These are phyloP conservation scores for Botrytis fragariae DNA, from an alignment of 2,329 filamentous ascomycete species.

Conservation along the genomic window DNA sequence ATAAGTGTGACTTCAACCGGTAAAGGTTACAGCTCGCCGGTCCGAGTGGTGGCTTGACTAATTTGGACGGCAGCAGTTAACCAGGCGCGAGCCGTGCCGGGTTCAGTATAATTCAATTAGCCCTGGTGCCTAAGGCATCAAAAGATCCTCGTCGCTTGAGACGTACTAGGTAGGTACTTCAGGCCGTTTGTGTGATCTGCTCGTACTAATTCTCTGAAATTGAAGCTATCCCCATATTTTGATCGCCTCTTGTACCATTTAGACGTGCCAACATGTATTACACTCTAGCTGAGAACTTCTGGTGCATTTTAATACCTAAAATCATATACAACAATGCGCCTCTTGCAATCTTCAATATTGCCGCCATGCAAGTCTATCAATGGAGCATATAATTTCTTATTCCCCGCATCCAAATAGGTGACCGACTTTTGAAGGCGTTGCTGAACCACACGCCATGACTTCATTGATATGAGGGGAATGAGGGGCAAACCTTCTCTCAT, in stretches of 20 bases:
- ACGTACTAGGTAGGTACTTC: no score
- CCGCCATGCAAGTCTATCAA: conserved; percentile 6
- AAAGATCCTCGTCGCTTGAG: not conserved
- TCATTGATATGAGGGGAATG: not conserved
- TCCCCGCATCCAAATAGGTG: not conserved
- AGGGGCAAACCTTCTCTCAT: not conserved
- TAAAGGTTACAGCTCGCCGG: not conserved
- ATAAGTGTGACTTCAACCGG: not conserved
- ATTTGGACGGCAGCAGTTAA: not conserved
- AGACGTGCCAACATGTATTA: not conserved
- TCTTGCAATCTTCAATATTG: not conserved
- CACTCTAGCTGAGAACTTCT: no score
- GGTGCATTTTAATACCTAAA: not conserved
- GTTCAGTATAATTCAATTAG: not conserved
- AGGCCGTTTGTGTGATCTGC: not conserved
- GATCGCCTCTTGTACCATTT: not conserved
- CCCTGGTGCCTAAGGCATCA: not conserved
- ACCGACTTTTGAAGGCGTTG: not conserved
- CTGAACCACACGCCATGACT: not conserved
- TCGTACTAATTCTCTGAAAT: not conserved
- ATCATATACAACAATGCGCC: not conserved
- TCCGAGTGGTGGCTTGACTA: not conserved
- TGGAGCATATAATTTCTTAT: not conserved
- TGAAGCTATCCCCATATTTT: conserved; percentile 1
- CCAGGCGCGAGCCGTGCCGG: no score